phyloP scores from a whole-genome alignment of 148 eudicot genomes.

The Bassia scoparia region DNA sequence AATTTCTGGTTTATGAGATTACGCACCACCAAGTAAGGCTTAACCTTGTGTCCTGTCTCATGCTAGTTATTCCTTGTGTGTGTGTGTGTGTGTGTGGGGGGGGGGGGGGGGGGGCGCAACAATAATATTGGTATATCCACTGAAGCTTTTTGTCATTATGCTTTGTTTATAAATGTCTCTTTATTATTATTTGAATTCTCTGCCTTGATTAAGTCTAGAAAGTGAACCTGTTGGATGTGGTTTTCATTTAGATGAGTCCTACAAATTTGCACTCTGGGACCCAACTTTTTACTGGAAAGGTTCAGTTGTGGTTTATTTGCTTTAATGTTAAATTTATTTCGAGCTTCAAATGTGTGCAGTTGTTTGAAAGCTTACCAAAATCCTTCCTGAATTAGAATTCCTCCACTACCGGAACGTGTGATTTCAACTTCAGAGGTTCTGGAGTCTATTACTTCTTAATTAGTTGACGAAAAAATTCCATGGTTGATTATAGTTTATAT shows the following conservation, averaged over 20 bases:
- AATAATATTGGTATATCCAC: too few species aligned
- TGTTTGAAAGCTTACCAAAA: constrained; percentile 64
- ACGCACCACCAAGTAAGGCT: too few species aligned
- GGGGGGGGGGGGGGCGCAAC: too few species aligned
- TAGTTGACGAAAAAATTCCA: constrained; percentile 21
- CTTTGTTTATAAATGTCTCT: too few species aligned
- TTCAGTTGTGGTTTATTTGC: background rate
- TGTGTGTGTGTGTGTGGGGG: too few species aligned
- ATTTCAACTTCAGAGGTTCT: constrained; percentile 81
- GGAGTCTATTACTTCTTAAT: constrained; percentile 77
- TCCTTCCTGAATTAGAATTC: constrained; percentile 61
- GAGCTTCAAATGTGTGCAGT: constrained; percentile 34
- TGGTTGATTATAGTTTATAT: constrained; percentile 1
- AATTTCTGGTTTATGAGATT: background rate
- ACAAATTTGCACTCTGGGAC: background rate
- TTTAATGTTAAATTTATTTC: background rate
- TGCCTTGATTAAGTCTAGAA: too few species aligned
- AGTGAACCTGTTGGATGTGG: too few species aligned
- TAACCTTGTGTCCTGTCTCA: too few species aligned
- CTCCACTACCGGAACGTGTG: constrained; percentile 90
- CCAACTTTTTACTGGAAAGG: background rate
- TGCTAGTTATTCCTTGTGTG: too few species aligned
- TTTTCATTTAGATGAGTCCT: too few species aligned
- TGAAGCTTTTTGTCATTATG: too few species aligned
- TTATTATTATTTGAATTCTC: too few species aligned